Base-by-base conservation (phyloP, 202 grass and related monocot genomes). In the Digitaria exilis region DNA sequence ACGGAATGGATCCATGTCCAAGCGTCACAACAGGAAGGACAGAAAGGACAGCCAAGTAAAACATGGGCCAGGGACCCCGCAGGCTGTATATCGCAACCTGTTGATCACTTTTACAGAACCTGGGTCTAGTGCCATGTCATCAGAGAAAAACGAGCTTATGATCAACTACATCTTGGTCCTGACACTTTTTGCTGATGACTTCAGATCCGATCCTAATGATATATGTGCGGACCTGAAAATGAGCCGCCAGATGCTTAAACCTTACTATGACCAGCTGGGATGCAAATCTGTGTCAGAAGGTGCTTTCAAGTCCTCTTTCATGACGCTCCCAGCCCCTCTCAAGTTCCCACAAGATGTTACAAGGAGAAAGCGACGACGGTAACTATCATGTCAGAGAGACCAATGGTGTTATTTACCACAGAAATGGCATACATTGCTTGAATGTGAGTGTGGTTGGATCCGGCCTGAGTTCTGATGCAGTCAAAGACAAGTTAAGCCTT, bases 161-260 rank as follows among this genome's bases (percentile, higher is more conserved):
- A 89, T 84, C 31, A 94, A 92, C 45, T 94, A 96, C 87, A 96
- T 96, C 29, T 86, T 99, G 84, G 93, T 96, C 43, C 89, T 99
- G 74, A 89, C 93, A 28, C 89, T 99, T 70, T 96, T 92, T 45
- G 93, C 79, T 0, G 96, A 99, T 75, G 71, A 90, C 55, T 99
- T 99, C 48, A 81, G 26, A 31, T 88, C 91, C 0, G 86, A 92
- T 15, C 83, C 89, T 2, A 73, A 44, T 0, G 93, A 99, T 81
- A 94, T 99, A 81, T 78, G 85, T 57, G 76, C 42, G 9, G 96
- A 99, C 88, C 61, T 99, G 84, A 94, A 96, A 90, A 94, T 94
- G 89, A 92, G 81, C 28, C 31, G 29, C 34, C 48, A 50, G 5
- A 81, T 50, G 71, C 29, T 99, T 68, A 96, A 88, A 69, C 89